Evolutionary conservation across 2,329 filamentous ascomycete species (phyloP).

Genomic region (Fusarium duplospermum): DNA sequence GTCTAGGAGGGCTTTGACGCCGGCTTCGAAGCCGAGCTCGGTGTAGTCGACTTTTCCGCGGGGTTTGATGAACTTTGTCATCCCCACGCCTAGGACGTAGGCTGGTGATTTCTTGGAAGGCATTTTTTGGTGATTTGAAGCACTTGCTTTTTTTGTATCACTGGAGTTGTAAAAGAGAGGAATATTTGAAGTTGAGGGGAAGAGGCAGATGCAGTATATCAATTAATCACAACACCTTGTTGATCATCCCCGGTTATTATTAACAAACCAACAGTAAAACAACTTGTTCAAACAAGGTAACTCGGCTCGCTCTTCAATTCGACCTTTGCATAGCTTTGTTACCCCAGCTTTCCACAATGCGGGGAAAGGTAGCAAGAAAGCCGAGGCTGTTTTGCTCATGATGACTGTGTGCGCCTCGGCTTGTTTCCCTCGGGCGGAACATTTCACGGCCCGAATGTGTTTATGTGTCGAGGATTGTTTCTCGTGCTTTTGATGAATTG

Average conservation of each 20-base stretch:
- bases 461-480: background rate
- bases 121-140: constrained; percentile 50
- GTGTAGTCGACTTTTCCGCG: constrained; percentile 94
- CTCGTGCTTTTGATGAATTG: background rate
- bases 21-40: constrained; percentile 92
- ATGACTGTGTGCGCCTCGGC: constrained; percentile 1
- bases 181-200: background rate
- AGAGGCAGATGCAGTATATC: background rate
- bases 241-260: constrained; percentile 9
- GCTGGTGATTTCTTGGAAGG: constrained; percentile 63
- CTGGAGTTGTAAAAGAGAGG: background rate
- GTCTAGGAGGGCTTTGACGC: constrained; percentile 85
- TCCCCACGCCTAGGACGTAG: constrained; percentile 97
- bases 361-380: constrained; percentile 24
- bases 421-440: constrained; percentile 11
- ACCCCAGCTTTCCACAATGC: constrained; percentile 33
- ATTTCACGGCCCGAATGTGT: constrained; percentile 7
- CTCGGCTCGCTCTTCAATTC: background rate
- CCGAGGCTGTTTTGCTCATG: constrained; percentile 24
- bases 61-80: constrained; percentile 99
- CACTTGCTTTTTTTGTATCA: constrained; percentile 23
- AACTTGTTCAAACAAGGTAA: constrained; percentile 10
- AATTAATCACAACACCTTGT: background rate
- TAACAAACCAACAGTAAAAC: background rate
- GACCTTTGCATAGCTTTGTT: constrained; percentile 6